A percentile compares a stretch with the other conserved stretches of the same genome.
These are phyloP conservation scores for Hemileia vastatrix DNA, from an alignment of 1,284 basidiomycete species.

Conservation along the genomic window DNA sequence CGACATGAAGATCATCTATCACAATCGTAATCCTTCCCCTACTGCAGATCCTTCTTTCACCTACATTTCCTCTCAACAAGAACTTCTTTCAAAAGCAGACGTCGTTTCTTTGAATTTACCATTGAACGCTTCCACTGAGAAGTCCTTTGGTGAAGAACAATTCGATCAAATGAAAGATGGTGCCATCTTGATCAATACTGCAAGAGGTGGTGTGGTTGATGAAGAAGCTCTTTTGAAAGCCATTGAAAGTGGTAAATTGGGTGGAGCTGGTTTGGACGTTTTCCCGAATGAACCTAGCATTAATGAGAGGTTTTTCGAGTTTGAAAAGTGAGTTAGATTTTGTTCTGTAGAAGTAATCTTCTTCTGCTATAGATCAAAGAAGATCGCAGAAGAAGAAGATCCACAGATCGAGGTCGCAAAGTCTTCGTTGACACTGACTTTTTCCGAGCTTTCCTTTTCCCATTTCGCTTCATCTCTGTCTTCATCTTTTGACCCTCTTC, in stretches of 20 bases:
- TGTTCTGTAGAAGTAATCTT: too few relatives aligned
- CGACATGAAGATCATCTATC: constrained; percentile 72
- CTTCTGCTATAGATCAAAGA: too few relatives aligned
- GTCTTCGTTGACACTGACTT: too few relatives aligned
- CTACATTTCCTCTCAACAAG: constrained; percentile 61
- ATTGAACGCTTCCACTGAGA: constrained; percentile 59
- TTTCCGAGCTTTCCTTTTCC: too few relatives aligned
- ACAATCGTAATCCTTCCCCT: constrained; percentile 56
- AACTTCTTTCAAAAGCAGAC: constrained; percentile 54
- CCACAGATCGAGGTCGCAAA: too few relatives aligned
- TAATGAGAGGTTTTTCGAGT: too few relatives aligned
- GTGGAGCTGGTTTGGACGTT: constrained; percentile 66
- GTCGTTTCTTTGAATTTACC: constrained; percentile 34
- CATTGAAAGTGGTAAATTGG: constrained; percentile 70
- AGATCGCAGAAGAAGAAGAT: too few relatives aligned
- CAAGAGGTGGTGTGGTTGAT: constrained; percentile 77
- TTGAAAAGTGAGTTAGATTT: too few relatives aligned
- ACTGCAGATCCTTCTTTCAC: constrained; percentile 44
- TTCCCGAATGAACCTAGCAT: constrained; percentile 79
- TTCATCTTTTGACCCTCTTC: too few relatives aligned
- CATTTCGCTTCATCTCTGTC: too few relatives aligned
- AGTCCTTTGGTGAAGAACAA: constrained; percentile 64
- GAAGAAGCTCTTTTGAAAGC: constrained; percentile 75
- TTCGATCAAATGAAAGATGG: constrained; percentile 71
- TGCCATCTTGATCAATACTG: constrained; percentile 75